Base-by-base conservation (phyloP, 2,329 filamentous ascomycete species). In the Dactylellina parvicollis region DNA sequence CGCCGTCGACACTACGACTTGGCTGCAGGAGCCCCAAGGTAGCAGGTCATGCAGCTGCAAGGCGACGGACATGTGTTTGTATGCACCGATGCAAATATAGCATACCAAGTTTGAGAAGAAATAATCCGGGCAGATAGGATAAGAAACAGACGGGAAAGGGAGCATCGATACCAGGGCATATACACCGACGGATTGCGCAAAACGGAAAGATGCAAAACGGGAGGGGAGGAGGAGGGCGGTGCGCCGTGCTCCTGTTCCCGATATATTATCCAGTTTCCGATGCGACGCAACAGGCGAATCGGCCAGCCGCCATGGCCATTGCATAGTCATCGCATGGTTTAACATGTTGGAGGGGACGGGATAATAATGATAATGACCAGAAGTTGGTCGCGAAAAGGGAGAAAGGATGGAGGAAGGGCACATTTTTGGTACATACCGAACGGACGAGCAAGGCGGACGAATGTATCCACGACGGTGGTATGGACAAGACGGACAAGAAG, bases 41-140 rank as follows among this genome's bases (percentile, higher is more conserved):
- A 52, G 52, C 64, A 67, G 55, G 46, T 67, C 26, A 52, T 67
- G 64, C 55, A 69, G 62, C 55, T 67, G 62, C 62, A 60, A 42
- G 62, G 22, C 42, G 44, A 42, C 42, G 40, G 50, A 44, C 61
- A 65, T 44, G 61, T 46, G 59, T 54, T 18, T 9, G 49, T 38
- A 49, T 34, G 28, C 34, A 56, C 10, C 34, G 26, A 22, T 44
- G 36, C 52, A 60, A 69, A 60, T 69, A 59, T 59, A 69, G 64
- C 18, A 69, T 18, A 47, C 36, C 64, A 54, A 50, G 42, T 36
- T 32, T 52, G 62, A 66, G 44, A 66, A 59, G 38, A 46, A 20
- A 44, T 44, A 32, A 26, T 24, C 24, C 36, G 46, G 32, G 40
- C 55, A 46, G 55, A 12, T 60, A 38, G 49, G 40, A 49, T 28